These are phyloP conservation scores for Leccinum subtestaceum DNA, from an alignment of 768 basidiomycete genomes.

Conservation along the genomic window DNA sequence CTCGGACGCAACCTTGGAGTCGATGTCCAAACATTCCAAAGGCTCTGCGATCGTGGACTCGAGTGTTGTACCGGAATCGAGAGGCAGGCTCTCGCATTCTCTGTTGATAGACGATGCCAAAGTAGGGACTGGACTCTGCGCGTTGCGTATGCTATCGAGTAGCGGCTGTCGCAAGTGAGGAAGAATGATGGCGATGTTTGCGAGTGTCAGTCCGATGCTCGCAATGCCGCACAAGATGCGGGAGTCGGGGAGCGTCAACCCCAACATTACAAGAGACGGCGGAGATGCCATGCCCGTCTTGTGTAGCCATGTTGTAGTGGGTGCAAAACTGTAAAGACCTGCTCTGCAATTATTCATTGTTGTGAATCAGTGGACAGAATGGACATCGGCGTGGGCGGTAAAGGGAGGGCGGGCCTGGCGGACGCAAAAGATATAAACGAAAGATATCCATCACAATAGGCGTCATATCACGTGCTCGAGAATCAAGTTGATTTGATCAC, in stretches of 20 bases:
- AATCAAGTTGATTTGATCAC: slow-evolving; percentile 9
- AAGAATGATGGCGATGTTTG: slow-evolving; percentile 23
- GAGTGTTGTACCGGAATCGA: background rate
- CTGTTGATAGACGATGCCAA: background rate
- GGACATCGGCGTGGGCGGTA: slow-evolving; percentile 5
- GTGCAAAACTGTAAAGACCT: slow-evolving; percentile 27
- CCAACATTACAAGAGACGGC: slow-evolving; percentile 22
- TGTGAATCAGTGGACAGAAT: background rate
- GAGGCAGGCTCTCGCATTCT: background rate
- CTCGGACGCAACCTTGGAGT: background rate
- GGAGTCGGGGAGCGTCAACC: slow-evolving; percentile 26
- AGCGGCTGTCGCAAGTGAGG: slow-evolving; percentile 24
- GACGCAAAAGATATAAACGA: background rate
- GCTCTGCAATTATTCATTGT: slow-evolving; percentile 26
- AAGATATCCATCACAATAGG: background rate
- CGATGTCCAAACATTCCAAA: background rate
- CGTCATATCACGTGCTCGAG: slow-evolving; percentile 25
- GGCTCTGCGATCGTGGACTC: background rate
- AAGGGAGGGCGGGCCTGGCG: background rate
- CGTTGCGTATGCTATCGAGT: slow-evolving; percentile 8
- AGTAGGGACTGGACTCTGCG: background rate
- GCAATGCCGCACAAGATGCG: slow-evolving; percentile 26
- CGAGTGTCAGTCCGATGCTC: slow-evolving; percentile 25
- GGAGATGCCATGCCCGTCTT: slow-evolving; percentile 24
- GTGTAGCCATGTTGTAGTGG: slow-evolving; percentile 22